Percentiles rank a stretch among this genome's conserved stretches.
These are phyloP conservation scores for Neoboletus magnificus DNA, from an alignment of 768 basidiomycete genomes.

Conservation along the genomic window DNA sequence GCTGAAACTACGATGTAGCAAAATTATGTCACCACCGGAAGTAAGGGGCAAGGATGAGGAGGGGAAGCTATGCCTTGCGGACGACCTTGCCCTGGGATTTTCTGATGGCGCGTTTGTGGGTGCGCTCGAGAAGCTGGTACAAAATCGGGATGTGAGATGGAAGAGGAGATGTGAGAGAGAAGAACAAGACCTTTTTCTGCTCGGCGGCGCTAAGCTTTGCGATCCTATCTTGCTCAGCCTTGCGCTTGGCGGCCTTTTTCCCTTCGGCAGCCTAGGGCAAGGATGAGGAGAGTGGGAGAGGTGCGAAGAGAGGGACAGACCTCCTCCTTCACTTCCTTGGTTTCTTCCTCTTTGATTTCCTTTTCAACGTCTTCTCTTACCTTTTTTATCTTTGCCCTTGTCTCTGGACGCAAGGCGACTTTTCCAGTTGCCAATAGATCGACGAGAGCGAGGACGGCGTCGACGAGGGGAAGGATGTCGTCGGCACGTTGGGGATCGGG, in stretches of 20 bases:
- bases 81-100: conserved; percentile 67
- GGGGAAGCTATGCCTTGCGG: conserved; percentile 22
- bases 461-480: conserved; percentile 55
- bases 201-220: conserved; percentile 73
- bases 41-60: background rate
- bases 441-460: conserved; percentile 69
- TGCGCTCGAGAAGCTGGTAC: conserved; percentile 62
- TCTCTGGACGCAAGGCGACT: conserved; percentile 73
- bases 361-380: conserved; percentile 69
- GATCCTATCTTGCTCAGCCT: conserved; percentile 69
- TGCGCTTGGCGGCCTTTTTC: conserved; percentile 69
- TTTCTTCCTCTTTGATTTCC: conserved; percentile 62
- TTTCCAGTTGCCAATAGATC: conserved; percentile 54
- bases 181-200: conserved; percentile 66
- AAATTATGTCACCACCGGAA: background rate
- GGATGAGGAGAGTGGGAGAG: background rate
- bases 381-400: conserved; percentile 71
- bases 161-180: background rate
- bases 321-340: conserved; percentile 70
- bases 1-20: conserved; percentile 1
- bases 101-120: conserved; percentile 66
- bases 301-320: conserved; percentile 30
- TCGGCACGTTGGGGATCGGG: conserved; percentile 48
- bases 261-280: conserved; percentile 52
- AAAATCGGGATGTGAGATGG: background rate